Evolutionary conservation across 2,329 filamentous ascomycete genomes (phyloP).

Genomic region (Diplodia corticola): DNA sequence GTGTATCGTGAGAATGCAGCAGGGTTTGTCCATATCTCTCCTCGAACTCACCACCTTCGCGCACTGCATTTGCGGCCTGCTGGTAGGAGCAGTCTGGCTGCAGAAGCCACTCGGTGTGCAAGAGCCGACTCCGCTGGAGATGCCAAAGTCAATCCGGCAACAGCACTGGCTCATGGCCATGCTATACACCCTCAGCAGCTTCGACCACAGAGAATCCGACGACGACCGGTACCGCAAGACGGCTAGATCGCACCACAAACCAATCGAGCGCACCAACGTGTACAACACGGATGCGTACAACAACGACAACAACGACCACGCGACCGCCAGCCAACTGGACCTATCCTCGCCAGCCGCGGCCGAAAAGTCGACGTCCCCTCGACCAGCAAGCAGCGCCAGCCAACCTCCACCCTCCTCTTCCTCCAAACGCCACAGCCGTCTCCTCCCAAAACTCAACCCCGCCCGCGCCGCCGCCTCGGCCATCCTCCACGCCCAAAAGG

Average conservation of each 20-base stretch:
- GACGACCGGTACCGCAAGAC: not conserved
- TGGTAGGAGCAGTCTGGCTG: not conserved
- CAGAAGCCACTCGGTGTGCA: not conserved
- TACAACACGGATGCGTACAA: not conserved
- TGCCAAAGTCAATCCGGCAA: constrained; percentile 2
- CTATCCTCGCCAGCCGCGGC: not conserved
- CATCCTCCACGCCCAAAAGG: not conserved
- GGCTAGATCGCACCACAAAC: too few species aligned
- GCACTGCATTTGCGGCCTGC: not conserved
- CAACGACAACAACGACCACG: not conserved
- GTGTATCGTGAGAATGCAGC: not conserved
- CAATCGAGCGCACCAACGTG: not conserved
- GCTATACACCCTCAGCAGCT: constrained; percentile 4
- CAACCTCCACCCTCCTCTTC: not conserved
- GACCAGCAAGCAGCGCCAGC: not conserved
- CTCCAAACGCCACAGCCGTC: not conserved
- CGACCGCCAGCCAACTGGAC: not conserved
- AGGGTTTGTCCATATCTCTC: not conserved
- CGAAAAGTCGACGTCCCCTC: not conserved
- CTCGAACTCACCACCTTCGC: constrained; percentile 6
- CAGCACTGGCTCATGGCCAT: constrained; percentile 2
- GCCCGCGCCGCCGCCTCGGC: not conserved
- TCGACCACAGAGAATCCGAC: not conserved
- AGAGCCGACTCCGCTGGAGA: not conserved
- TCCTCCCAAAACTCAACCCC: not conserved